Base-by-base conservation (phyloP, 2,329 filamentous ascomycete species). In the Nakataea oryzae region DNA sequence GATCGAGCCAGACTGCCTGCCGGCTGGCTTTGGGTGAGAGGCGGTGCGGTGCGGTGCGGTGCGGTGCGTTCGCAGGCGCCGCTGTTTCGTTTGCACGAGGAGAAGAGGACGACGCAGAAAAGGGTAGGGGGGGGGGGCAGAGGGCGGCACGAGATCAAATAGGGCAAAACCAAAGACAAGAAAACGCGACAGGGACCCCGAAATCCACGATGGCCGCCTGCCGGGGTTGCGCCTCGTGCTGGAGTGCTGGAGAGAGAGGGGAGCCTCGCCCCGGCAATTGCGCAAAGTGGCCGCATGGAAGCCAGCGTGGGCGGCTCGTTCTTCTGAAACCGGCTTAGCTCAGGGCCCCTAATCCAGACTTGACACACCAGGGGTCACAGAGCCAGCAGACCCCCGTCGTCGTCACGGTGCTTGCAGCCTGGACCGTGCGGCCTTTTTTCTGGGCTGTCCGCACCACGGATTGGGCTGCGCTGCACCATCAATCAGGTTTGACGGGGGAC, bases 281-380 rank as follows among this genome's bases (percentile, higher is more conserved):
- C 14, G 30, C 27, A 58, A 59, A 59, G 30, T 59, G 57, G 57
- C 57, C 30, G 34, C 41, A 50, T 50, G 41, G 41, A 50, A 50
- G 41, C 41, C 21, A 50, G 9, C n/a, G n/a, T 50, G 41, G 41
- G 11, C 11, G 41, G 6, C 41, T 50, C n/a, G 41, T 50, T n/a
- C 17, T 50, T 50, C 41, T 62, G 63, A 61, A 62, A 57, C 62
- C 57, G 62, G 56, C 30, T 56, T 63, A 64, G 61, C 58, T 54
- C 59, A 60, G 61, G 62, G 59, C 62, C 65, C 63, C 66, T 63
- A 62, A 61, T 61, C 63, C 61, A 57, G 63, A 65, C 63, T 67
- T 66, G 67, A 68, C 64, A 68, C 67, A 63, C 66, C 64, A 65
- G 65, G 64, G 66, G 67, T 66, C 67, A 62, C 64, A 67, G 62